phyloP scores from a whole-genome alignment of 2,329 filamentous ascomycete species.

The Cladosporium oxysporum region DNA sequence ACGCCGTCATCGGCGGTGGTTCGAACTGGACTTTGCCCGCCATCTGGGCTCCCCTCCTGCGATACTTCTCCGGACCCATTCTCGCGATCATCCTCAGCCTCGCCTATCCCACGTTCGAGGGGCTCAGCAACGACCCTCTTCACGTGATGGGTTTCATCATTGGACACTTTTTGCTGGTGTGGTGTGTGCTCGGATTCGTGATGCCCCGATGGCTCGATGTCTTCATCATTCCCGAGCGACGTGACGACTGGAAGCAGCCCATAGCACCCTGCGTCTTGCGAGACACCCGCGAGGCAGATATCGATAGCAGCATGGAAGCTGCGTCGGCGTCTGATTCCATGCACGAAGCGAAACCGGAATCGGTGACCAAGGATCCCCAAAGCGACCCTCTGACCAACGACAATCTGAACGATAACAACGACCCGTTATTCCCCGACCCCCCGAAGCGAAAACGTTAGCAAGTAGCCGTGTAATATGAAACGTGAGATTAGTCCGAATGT shows the following conservation, averaged over 20 bases:
- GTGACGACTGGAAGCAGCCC: conserved; percentile 44
- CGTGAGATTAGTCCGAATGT: not conserved
- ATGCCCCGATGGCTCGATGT: conserved; percentile 57
- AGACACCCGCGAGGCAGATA: not conserved
- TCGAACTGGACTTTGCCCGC: conserved; percentile 59
- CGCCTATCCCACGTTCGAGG: conserved; percentile 52
- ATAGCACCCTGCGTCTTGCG: conserved; percentile 10
- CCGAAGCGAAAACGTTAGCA: conserved; percentile 1
- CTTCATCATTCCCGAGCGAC: conserved; percentile 52
- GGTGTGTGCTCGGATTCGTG: conserved; percentile 46
- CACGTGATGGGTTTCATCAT: conserved; percentile 52
- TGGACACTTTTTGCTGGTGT: conserved; percentile 35
- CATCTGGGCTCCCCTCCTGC: conserved; percentile 54
- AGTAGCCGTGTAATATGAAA: not conserved
- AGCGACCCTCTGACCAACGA: not conserved
- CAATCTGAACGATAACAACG: not conserved
- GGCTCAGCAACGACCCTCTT: conserved; percentile 40
- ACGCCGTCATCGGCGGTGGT: conserved; percentile 54
- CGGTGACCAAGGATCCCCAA: not conserved
- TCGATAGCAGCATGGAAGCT: not conserved
- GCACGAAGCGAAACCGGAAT: not conserved
- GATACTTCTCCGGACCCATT: conserved; percentile 53
- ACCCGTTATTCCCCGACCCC: not conserved
- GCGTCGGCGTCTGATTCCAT: not conserved
- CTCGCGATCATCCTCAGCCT: conserved; percentile 56